Evolutionary conservation across 192 early-diverging fungal genomes (phyloP), one percentile per base, ranked within the genome.

Genomic region (Spizellomyces sp.): DNA sequence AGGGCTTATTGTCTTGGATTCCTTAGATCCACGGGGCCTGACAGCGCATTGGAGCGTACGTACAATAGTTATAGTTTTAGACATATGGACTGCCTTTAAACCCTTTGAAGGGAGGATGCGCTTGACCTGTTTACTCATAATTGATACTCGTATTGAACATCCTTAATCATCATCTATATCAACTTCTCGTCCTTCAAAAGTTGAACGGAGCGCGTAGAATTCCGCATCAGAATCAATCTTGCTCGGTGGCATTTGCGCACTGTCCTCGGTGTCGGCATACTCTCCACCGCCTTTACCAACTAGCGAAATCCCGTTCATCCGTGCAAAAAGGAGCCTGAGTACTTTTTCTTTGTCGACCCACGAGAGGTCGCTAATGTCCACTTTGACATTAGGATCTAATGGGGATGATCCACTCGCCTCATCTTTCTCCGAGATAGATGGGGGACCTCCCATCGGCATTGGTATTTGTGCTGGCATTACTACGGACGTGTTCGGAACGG

Each of bases 271-370:
- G 7, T 57, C 64, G n/a, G 62, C 70, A 56, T 45, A 63, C 9
- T 62, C 52, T 5, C 72, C 72, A 19, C 69, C 69, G 48, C n/a
- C 46, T 17, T 62, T 64, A 9, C 72, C 72, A 12, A 64, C 80
- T 17, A 86, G 72, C 10, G 76, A 69, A 7, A 83, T 57, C 1
- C 86, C 86, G 64, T 88, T 88, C 87, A 88, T 88, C 48, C 86
- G 83, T 6, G 86, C 86, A 82, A 88, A 88, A 43, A 88, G 75
- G 9, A 88, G 64, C 1, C 87, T 76, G 59, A 88, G 58, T n/a
- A 88, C 74, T 48, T 81, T 77, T 69, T 88, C 87, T 62, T 85
- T 85, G 66, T 88, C 87, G 2, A 45, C 58, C 87, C 85, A 87
- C 10, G 60, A 52, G 12, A 88, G 75, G 4, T 86, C 85, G 17